phyloP scores from a whole-genome alignment of 352 stramenopile genomes.

The Globisporangium camurandrum region DNA sequence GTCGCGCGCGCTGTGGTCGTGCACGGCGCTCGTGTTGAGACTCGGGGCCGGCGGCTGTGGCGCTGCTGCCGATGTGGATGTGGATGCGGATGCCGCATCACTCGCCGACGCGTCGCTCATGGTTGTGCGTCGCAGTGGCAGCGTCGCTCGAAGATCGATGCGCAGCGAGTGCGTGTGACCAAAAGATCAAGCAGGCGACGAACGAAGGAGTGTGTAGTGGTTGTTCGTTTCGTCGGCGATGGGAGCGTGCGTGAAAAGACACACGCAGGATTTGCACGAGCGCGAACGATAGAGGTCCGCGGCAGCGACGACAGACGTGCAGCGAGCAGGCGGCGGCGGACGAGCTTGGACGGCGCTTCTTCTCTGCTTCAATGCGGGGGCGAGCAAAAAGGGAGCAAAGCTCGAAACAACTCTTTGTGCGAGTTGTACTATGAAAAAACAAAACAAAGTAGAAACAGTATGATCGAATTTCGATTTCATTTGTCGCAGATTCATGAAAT shows the following conservation, averaged over 20 bases:
- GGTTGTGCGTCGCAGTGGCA: not conserved
- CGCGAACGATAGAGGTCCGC: too few relatives aligned
- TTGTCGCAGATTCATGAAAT: too few relatives aligned
- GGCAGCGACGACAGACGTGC: not conserved
- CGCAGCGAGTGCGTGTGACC: not conserved
- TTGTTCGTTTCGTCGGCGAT: not conserved
- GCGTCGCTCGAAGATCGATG: not conserved
- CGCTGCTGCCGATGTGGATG: not conserved
- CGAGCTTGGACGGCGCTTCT: too few relatives aligned
- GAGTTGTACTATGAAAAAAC: too few relatives aligned
- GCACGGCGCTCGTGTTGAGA: conserved; percentile 7
- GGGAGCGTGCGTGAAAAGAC: not conserved
- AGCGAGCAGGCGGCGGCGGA: too few relatives aligned
- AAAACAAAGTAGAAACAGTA: too few relatives aligned
- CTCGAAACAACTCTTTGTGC: too few relatives aligned
- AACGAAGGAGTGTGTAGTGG: not conserved
- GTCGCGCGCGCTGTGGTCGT: not conserved
- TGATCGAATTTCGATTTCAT: too few relatives aligned
- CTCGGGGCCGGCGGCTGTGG: conserved; percentile 5
- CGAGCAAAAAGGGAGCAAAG: too few relatives aligned
- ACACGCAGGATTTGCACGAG: not conserved
- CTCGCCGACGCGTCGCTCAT: conserved; percentile 4
- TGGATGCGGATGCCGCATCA: too few relatives aligned
- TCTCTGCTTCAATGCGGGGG: too few relatives aligned
- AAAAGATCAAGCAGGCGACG: not conserved